Evolutionary conservation across 768 basidiomycete genomes (phyloP), one percentile per base, ranked within the genome.

Genomic region (Scleroderma citrinum): DNA sequence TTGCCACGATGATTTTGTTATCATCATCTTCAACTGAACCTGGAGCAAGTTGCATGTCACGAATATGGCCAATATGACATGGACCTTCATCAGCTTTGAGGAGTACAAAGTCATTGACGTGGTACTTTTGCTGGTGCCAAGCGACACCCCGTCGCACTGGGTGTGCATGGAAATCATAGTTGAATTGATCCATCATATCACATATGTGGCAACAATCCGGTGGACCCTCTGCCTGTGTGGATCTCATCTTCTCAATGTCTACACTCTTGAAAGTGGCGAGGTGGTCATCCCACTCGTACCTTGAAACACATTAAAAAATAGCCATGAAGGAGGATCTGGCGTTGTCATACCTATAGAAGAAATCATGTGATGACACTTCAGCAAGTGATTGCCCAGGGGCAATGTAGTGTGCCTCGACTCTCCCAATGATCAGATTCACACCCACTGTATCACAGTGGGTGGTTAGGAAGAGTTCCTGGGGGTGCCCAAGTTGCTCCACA

Each of bases 381-480:
- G 67, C 60, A 23, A 57, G 57, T 5, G 61, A 52, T 14, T 61
- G 56, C 3, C 61, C 56, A 1, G 60, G 52, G 23, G 53, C 20
- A 16, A 64, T 53, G 39, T 72, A 66, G 24, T 74, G 70, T 1
- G 81, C 75, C 1, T 56, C 54, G 1, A 80, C 70, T 56, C 78
- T 84, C 3, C 69, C 77, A 0, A 78, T 62, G 36, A 87, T 69
- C 1, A 60, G 50, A 4, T 60, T 52, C 24, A 80, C 50, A 3
- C 64, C 51, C 14, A 76, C 56, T 10, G 69, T 55, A 39, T 72
- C 73, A 52, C 88, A 91, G 1, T 74, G 58, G 2, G 80, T 64
- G 24, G 74, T 74, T 5, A 85, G 62, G 59, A 83, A 88, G 0
- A 92, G 59, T 54, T 92, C 87, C 47, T 80, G 81, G 0, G 77